Base-by-base conservation (phyloP, 2,329 filamentous ascomycete species). In the Camptophora hylomeconis region DNA sequence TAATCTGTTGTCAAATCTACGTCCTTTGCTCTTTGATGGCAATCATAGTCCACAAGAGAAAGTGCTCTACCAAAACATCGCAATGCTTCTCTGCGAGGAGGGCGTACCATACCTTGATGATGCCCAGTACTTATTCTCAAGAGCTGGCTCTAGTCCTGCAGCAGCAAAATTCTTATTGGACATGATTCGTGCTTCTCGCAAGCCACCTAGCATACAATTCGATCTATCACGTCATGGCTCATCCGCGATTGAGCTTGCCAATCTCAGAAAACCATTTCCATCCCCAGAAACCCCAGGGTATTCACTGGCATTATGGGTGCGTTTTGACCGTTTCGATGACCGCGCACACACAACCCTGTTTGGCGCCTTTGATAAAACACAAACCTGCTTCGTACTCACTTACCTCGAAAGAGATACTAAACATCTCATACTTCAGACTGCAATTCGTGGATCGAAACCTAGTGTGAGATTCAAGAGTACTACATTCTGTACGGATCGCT, bases 381-480 rank as follows among this genome's bases (percentile, higher is more conserved):
- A 95, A 52, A 83, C 81, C 4, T 98, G 89, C 53, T 98, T 98
- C 47, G 60, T 98, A 19, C 72, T 98, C 43, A 76, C 84, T 36
- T 98, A 98, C 48, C 65, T 98, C 20, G 92, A 98, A 51, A 84
- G 79, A 48, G 86, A 94, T 51, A 92, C 83, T 2, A 80, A 72
- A 36, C 89, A 93, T 54, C 80, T 98, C 42, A 98, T 98, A 42
- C 62, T 98, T 5, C 89, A 98, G 56, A 95, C 92, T 5, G 94
- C 89, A 11, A 80, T 95, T 36, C 81, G 75, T 29, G 84, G 84
- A 6, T 67, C 74, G 29, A 73, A 80, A 34, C 87, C 89, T 3
- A 95, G 87, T 53, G 81, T 98, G 25, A 74, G 89, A 32, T 98
- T 98, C 64, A 92, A 89, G 51, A 79, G 79, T 2, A 71, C 76